These are phyloP conservation scores for Cupressus sempervirens DNA, from an alignment of 75 land plant species.

Conservation along the genomic window DNA sequence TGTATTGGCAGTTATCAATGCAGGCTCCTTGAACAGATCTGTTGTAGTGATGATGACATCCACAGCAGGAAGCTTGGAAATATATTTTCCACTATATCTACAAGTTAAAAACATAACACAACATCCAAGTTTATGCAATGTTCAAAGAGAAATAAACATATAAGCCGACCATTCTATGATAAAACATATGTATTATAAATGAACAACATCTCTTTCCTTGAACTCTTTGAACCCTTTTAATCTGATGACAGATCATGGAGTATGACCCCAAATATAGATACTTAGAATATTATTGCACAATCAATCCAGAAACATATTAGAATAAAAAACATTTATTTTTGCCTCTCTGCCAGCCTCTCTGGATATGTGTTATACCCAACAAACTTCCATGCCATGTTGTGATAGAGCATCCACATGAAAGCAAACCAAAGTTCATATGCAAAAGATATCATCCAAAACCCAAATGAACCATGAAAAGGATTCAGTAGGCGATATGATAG, in stretches of 20 bases:
- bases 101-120: neutral
- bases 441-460: conserved; percentile 22
- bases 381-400: conserved; percentile 18
- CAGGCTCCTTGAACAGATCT: neutral
- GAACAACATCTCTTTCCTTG: neutral
- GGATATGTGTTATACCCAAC: conserved; percentile 22
- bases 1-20: neutral
- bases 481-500: conserved; percentile 13
- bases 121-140: neutral
- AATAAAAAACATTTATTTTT: neutral
- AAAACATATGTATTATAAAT: too few species aligned
- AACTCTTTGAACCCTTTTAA: too few species aligned
- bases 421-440: conserved; percentile 33
- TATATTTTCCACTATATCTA: neutral
- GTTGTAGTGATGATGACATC: neutral
- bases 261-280: too few species aligned
- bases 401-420: conserved; percentile 21
- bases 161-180: neutral
- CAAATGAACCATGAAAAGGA: neutral
- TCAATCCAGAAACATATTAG: too few species aligned
- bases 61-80: neutral
- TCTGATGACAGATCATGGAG: too few species aligned
- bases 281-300: neutral
- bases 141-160: neutral
- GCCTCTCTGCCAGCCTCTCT: conserved; percentile 18